A percentile compares a stretch with the other conserved stretches of the same genome.
Evolutionary conservation across 768 basidiomycete species (phyloP).

Genomic region (Phylloporus sp.): DNA sequence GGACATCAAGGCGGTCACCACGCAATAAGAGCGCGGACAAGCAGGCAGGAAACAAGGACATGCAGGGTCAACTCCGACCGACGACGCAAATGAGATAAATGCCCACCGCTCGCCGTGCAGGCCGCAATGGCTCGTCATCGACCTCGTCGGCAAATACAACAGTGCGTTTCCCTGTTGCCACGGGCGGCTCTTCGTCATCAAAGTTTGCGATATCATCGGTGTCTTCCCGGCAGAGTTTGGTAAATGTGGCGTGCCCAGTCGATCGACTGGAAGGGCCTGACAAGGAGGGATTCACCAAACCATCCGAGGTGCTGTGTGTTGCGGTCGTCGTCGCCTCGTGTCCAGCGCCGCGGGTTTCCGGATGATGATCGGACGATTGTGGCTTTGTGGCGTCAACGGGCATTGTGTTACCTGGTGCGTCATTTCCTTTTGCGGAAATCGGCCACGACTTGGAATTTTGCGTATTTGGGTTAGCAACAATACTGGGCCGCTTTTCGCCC

Average conservation of each 20-base stretch:
- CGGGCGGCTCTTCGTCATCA: conserved; percentile 17
- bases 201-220: conserved; percentile 24
- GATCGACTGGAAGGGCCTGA: conserved; percentile 21
- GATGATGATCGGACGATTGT: conserved; percentile 12
- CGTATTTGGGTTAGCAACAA: conserved; percentile 13
- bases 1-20: background rate
- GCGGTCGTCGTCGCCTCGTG: conserved; percentile 9
- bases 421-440: conserved; percentile 8
- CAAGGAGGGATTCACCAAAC: conserved; percentile 7
- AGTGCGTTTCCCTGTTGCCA: conserved; percentile 21
- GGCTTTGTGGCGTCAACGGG: conserved; percentile 8
- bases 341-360: conserved; percentile 17
- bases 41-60: background rate
- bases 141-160: conserved; percentile 20
- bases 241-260: conserved; percentile 16
- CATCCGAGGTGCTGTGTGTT: conserved; percentile 6
- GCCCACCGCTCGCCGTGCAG: conserved; percentile 27
- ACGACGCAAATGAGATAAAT: background rate
- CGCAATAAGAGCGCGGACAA: background rate
- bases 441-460: conserved; percentile 10
- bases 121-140: conserved; percentile 22
- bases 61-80: background rate
- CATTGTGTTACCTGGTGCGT: conserved; percentile 13
- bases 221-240: conserved; percentile 25
- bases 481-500: conserved; percentile 10